Percentiles rank a stretch among this genome's conserved stretches.
Conservation (phyloP, 495 filamentous ascomycete species). For the Penicillium cinerascens region DNA sequence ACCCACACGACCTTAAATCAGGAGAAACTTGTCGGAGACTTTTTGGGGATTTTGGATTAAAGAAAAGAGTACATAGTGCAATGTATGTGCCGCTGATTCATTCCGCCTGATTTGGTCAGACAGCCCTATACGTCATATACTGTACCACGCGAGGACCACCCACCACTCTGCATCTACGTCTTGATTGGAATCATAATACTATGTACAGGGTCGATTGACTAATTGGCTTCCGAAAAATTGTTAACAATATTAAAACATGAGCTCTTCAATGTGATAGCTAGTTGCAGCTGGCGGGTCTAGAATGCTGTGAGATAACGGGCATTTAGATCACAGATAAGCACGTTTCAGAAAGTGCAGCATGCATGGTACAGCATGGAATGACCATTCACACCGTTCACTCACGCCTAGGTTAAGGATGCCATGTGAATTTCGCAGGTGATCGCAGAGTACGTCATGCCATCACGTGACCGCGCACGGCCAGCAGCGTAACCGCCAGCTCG, state of each 20-base stretch:
- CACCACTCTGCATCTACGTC: not conserved
- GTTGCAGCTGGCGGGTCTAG: too few relatives aligned
- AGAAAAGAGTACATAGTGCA: not conserved
- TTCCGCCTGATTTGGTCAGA: not conserved
- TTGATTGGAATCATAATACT: not conserved
- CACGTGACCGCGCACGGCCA: constrained; percentile 28
- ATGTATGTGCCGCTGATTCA: not conserved
- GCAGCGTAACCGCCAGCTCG: constrained; percentile 24
- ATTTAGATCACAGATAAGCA: not conserved
- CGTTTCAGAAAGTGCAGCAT: not conserved
- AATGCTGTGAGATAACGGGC: not conserved
- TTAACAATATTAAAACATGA: not conserved
- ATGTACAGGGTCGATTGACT: not conserved
- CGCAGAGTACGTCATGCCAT: constrained; percentile 23
- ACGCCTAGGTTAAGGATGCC: not conserved
- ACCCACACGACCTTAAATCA: not conserved
- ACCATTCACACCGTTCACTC: not conserved
- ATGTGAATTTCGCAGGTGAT: constrained; percentile 9
- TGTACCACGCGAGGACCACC: not conserved
- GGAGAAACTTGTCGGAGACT: not conserved
- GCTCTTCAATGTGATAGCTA: not conserved
- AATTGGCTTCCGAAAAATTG: not conserved
- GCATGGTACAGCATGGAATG: not conserved
- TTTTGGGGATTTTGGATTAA: not conserved
- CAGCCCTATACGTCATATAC: constrained; percentile 7